These are phyloP conservation scores for Breviolum minutum DNA, from an alignment of 73 alveolate genomes.

Conservation along the genomic window DNA sequence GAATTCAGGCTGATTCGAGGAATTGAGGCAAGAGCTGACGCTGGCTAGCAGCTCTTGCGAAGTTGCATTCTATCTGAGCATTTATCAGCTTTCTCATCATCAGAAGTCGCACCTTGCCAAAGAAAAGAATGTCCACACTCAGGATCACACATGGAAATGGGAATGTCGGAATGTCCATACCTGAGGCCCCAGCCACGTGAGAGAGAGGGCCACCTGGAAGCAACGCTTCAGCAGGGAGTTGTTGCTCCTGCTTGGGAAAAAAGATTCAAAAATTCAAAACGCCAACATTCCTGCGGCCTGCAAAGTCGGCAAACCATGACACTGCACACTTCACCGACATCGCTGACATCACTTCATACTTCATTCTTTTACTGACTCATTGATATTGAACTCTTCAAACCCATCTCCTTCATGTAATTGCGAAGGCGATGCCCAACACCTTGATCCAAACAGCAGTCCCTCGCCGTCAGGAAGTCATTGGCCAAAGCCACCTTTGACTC, in stretches of 20 bases:
- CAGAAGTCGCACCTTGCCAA: neutral
- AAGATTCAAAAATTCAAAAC: neutral
- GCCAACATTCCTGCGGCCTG: too few species aligned
- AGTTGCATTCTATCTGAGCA: slow-evolving; percentile 34
- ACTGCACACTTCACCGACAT: too few species aligned
- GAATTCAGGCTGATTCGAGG: neutral
- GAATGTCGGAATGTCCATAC: neutral
- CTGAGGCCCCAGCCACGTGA: neutral
- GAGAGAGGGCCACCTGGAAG: neutral
- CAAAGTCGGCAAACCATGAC: too few species aligned
- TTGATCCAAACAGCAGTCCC: neutral
- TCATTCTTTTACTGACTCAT: neutral
- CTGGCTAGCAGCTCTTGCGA: slow-evolving; percentile 34
- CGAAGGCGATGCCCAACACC: neutral
- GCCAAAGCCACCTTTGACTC: neutral
- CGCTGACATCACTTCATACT: too few species aligned
- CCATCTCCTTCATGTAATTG: neutral
- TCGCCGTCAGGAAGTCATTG: neutral
- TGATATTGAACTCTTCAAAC: neutral
- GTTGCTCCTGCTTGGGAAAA: neutral
- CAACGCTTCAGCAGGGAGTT: neutral
- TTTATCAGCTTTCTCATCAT: slow-evolving; percentile 8
- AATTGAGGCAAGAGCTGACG: slow-evolving; percentile 1
- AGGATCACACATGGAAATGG: neutral
- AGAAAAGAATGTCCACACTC: neutral